phyloP scores from a whole-genome alignment of 1,284 basidiomycete genomes.

The Puccinia triticina region DNA sequence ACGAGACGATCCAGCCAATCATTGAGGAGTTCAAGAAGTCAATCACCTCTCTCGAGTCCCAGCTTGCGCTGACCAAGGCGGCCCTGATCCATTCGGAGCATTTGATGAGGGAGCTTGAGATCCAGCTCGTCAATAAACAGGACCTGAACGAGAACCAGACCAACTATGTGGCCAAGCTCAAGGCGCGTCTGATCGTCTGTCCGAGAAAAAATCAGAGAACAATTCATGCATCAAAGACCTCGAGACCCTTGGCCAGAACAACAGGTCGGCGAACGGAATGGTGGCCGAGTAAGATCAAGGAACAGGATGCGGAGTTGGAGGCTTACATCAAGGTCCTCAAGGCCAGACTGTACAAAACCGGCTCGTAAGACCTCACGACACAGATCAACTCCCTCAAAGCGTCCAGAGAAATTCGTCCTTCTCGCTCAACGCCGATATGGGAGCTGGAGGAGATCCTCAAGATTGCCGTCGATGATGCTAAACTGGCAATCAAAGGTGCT shows the following conservation, averaged over 20 bases:
- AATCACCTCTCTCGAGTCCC: constrained; percentile 89
- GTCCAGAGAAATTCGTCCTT: too few relatives aligned
- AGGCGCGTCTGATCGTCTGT: constrained; percentile 76
- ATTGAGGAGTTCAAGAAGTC: constrained; percentile 94
- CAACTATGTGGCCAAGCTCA: constrained; percentile 78
- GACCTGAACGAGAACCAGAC: constrained; percentile 75
- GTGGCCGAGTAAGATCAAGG: constrained; percentile 77
- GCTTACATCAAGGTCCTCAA: constrained; percentile 88
- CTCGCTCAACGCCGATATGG: constrained; percentile 71
- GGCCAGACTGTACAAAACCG: constrained; percentile 73
- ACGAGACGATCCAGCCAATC: constrained; percentile 40
- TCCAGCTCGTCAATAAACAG: constrained; percentile 64
- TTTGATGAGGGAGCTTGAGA: constrained; percentile 81
- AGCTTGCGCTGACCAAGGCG: constrained; percentile 84
- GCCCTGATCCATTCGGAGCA: constrained; percentile 87
- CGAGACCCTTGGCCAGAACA: constrained; percentile 78
- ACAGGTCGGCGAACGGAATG: constrained; percentile 73
- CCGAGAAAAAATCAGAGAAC: constrained; percentile 83
- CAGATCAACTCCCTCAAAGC: constrained; percentile 79
- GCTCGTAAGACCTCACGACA: constrained; percentile 72
- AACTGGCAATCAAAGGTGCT: too few relatives aligned
- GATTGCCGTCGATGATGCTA: too few relatives aligned
- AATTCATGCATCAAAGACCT: constrained; percentile 92
- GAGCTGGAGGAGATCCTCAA: too few relatives aligned
- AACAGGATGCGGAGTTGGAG: constrained; percentile 71